These are phyloP conservation scores for Abrus precatorius DNA, from an alignment of 306 rosid species.

Conservation along the genomic window DNA sequence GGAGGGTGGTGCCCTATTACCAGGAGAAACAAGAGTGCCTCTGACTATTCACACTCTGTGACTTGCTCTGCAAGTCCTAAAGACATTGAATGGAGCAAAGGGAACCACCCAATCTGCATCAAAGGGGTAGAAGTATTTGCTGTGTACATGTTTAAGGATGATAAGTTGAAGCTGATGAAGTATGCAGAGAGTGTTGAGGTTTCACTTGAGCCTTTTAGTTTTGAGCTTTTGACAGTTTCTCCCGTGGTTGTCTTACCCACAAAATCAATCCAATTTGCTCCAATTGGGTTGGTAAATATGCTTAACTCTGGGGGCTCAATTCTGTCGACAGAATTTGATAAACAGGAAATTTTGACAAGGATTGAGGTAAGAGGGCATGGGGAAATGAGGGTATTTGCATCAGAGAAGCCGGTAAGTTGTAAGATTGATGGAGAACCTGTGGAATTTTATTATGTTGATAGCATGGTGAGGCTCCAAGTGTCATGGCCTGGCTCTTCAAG, in stretches of 20 bases:
- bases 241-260: constrained; percentile 50
- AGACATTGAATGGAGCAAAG: constrained; percentile 72
- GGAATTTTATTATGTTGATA: constrained; percentile 61
- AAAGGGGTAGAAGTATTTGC: constrained; percentile 61
- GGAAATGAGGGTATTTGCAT: constrained; percentile 66
- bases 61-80: constrained; percentile 63
- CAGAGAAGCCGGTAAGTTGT: constrained; percentile 63
- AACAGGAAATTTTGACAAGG: constrained; percentile 48
- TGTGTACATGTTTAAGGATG: constrained; percentile 59
- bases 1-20: constrained; percentile 81
- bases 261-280: constrained; percentile 60
- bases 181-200: constrained; percentile 54
- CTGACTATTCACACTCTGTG: constrained; percentile 55
- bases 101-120: constrained; percentile 53
- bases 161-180: constrained; percentile 65
- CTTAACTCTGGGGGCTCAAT: constrained; percentile 76
- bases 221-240: constrained; percentile 67
- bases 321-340: constrained; percentile 55
- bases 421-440: constrained; percentile 60
- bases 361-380: constrained; percentile 66
- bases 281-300: constrained; percentile 80
- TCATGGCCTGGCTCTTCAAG: constrained; percentile 60
- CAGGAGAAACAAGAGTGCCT: constrained; percentile 63
- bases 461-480: constrained; percentile 59
- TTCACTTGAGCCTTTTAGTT: constrained; percentile 67